Evolutionary conservation across 2,329 filamentous ascomycete species (phyloP).

Genomic region (Tolypocladium inflatum): DNA sequence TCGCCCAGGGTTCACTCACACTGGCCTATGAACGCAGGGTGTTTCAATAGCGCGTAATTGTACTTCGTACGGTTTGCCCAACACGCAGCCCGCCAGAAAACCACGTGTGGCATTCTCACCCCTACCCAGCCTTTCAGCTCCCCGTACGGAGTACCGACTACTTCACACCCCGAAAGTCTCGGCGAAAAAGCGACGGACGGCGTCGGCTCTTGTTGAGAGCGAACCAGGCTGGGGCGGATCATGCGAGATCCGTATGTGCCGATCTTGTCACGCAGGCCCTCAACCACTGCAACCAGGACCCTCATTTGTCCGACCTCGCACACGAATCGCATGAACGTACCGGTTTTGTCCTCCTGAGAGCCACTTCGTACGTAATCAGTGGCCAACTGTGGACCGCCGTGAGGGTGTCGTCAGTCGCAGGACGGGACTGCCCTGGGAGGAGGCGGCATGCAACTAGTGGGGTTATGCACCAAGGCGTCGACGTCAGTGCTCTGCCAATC

Average conservation of each 20-base stretch:
- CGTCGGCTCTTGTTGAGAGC: neutral
- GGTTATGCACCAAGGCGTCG: constrained; percentile 10
- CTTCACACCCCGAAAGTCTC: neutral
- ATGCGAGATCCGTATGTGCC: neutral
- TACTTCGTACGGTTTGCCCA: neutral
- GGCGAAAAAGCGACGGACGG: neutral
- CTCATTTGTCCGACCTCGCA: neutral
- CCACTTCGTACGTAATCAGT: neutral
- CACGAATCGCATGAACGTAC: neutral
- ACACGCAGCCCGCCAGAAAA: neutral
- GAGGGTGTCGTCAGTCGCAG: neutral
- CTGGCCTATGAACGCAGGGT: neutral
- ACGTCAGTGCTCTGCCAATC: neutral
- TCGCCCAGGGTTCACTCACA: neutral
- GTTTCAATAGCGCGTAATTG: neutral
- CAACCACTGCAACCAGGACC: neutral
- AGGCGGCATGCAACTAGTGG: constrained; percentile 9
- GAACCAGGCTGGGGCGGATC: neutral
- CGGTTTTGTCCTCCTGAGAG: neutral
- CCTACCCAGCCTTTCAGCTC: neutral
- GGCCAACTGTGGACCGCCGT: neutral
- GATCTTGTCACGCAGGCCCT: neutral
- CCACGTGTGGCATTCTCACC: neutral
- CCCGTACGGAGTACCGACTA: neutral
- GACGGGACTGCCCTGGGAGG: neutral